These are phyloP conservation scores for Umbilicaria muhlenbergii DNA, from an alignment of 495 filamentous ascomycete genomes.

Conservation along the genomic window DNA sequence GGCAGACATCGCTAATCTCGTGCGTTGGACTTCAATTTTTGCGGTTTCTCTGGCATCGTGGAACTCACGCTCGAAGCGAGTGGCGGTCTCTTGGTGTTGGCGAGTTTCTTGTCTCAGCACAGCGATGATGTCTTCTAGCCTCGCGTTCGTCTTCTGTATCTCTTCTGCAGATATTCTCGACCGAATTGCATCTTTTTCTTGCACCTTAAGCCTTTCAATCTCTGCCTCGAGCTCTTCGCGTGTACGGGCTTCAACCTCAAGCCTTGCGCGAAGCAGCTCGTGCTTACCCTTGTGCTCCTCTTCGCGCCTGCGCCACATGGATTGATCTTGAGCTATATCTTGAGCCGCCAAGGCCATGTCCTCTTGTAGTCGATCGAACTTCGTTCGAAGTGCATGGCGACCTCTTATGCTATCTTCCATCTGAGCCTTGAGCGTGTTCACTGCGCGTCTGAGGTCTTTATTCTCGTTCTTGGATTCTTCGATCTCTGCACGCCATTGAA, in stretches of 20 bases:
- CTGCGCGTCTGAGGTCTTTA: conserved; percentile 42
- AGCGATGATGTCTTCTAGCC: conserved; percentile 48
- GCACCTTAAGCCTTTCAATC: conserved; percentile 56
- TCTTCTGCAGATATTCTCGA: conserved; percentile 36
- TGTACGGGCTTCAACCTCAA: conserved; percentile 61
- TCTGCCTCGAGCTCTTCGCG: conserved; percentile 69
- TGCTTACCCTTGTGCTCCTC: conserved; percentile 57
- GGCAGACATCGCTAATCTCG: conserved; percentile 56
- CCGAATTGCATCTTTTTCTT: conserved; percentile 53
- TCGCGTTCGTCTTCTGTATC: conserved; percentile 34
- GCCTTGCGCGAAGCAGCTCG: conserved; percentile 61
- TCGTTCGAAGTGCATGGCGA: conserved; percentile 61
- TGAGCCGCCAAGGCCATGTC: conserved; percentile 66
- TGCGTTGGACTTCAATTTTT: conserved; percentile 61
- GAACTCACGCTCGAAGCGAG: conserved; percentile 67
- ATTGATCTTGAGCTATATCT: conserved; percentile 66
- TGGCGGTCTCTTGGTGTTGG: conserved; percentile 40
- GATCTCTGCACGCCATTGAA: conserved; percentile 37
- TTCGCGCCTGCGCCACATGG: conserved; percentile 55
- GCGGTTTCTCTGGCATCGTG: conserved; percentile 65
- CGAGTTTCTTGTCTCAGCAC: conserved; percentile 53
- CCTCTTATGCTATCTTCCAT: conserved; percentile 71
- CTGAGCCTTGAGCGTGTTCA: conserved; percentile 54
- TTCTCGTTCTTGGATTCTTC: conserved; percentile 39
- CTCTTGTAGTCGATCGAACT: conserved; percentile 67